A percentile compares a stretch with the other conserved stretches of the same genome.
Evolutionary conservation across 1,139 yeast species (phyloP).

Genomic region (Sugiyamaella novakii): DNA sequence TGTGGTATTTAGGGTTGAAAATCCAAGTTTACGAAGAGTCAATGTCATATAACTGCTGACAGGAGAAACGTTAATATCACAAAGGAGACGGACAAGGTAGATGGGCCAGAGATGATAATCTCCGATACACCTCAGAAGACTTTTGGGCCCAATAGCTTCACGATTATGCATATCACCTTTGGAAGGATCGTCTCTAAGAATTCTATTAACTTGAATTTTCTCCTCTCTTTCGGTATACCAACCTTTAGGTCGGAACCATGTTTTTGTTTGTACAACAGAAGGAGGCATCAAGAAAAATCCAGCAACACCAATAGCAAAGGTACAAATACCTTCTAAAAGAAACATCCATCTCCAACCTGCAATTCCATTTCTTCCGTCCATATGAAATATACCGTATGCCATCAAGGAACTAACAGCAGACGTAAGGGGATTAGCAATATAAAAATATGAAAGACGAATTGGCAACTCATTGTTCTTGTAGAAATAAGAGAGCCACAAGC

Average conservation of each 20-base stretch:
- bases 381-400: constrained; percentile 50
- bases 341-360: constrained; percentile 70
- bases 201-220: constrained; percentile 63
- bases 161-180: constrained; percentile 72
- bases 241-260: constrained; percentile 52
- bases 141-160: constrained; percentile 50
- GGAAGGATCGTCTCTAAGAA: constrained; percentile 67
- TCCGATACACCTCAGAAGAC: constrained; percentile 46
- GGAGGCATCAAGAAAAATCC: constrained; percentile 56
- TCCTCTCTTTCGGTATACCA: constrained; percentile 68
- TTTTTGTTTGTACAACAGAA: constrained; percentile 57
- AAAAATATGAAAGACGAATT: constrained; percentile 51
- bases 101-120: constrained; percentile 67
- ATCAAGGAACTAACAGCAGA: constrained; percentile 43
- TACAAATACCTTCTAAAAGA: constrained; percentile 61
- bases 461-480: constrained; percentile 52
- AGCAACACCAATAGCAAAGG: constrained; percentile 56
- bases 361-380: constrained; percentile 44
- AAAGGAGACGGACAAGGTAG: constrained; percentile 53
- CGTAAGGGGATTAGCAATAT: constrained; percentile 42
- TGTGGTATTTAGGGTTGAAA: constrained; percentile 56
- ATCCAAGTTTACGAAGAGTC: constrained; percentile 54
- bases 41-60: constrained; percentile 53
- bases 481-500: constrained; percentile 55
- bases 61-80: constrained; percentile 50